phyloP scores from a whole-genome alignment of 306 rosid genomes.

The Delonix regia region DNA sequence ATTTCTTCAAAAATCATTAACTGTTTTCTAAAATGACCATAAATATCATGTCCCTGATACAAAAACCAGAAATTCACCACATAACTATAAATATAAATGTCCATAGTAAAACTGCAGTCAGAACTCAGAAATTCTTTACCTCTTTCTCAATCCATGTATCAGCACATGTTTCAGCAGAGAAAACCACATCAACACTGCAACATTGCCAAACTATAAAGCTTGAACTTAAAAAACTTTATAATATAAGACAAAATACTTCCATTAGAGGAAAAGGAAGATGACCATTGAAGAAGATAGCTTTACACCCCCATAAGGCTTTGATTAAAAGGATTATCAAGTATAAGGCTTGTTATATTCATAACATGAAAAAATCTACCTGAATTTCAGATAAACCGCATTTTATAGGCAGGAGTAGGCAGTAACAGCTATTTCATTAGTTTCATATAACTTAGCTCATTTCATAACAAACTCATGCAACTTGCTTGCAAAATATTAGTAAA shows the following conservation, averaged over 20 bases:
- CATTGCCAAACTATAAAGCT: conserved; percentile 34
- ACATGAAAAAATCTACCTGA: neutral
- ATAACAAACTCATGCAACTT: neutral
- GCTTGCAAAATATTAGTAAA: conserved; percentile 9
- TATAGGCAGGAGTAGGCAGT: neutral
- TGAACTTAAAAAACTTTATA: conserved; percentile 11
- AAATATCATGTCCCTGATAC: conserved; percentile 4
- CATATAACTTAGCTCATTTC: neutral
- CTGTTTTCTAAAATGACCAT: neutral
- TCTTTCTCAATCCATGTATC: conserved; percentile 97
- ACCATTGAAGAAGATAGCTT: conserved; percentile 1
- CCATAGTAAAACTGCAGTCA: conserved; percentile 4
- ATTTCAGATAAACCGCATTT: neutral
- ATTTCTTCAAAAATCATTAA: neutral
- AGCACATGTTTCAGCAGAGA: conserved; percentile 78
- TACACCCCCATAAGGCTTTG: neutral
- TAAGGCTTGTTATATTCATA: neutral
- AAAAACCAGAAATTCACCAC: conserved; percentile 8
- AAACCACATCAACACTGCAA: conserved; percentile 83
- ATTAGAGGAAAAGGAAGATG: conserved; percentile 18
- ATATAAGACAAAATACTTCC: neutral
- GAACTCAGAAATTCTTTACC: conserved; percentile 52
- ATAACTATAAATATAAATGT: neutral
- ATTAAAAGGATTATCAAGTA: neutral
- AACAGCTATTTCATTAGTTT: neutral